These are phyloP conservation scores for Entomortierella lignicola DNA, from an alignment of 192 early-diverging fungal species.

Conservation along the genomic window DNA sequence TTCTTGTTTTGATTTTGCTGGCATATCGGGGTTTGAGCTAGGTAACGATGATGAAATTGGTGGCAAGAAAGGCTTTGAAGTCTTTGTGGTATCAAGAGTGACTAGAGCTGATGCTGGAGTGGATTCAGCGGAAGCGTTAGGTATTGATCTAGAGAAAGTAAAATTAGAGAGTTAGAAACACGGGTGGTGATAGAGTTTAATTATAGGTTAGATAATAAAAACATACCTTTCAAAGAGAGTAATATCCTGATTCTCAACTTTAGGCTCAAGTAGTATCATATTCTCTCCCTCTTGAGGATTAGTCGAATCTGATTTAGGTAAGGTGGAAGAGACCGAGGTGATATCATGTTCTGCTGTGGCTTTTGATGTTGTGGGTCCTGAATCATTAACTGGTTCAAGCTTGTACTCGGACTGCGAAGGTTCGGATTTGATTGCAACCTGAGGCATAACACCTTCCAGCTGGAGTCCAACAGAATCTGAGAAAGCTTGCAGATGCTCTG, in stretches of 20 bases:
- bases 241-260: not conserved
- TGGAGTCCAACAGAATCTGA: constrained; percentile 14
- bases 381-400: not conserved
- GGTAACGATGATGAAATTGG: too few species aligned
- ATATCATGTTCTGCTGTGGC: not conserved
- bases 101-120: too few species aligned
- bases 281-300: not conserved
- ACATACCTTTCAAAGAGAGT: not conserved
- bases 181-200: too few species aligned
- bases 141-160: too few species aligned
- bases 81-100: too few species aligned
- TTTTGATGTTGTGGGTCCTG: not conserved
- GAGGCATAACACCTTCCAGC: not conserved
- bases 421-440: not conserved
- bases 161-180: too few species aligned
- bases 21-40: too few species aligned
- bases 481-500: constrained; percentile 19
- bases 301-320: not conserved
- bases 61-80: too few species aligned
- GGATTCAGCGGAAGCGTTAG: too few species aligned
- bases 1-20: too few species aligned
- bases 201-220: not conserved
- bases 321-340: not conserved
- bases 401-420: not conserved
- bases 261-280: not conserved